These are phyloP conservation scores for Flaveria floridana DNA, from an alignment of 140 eudicot genomes.

Conservation along the genomic window DNA sequence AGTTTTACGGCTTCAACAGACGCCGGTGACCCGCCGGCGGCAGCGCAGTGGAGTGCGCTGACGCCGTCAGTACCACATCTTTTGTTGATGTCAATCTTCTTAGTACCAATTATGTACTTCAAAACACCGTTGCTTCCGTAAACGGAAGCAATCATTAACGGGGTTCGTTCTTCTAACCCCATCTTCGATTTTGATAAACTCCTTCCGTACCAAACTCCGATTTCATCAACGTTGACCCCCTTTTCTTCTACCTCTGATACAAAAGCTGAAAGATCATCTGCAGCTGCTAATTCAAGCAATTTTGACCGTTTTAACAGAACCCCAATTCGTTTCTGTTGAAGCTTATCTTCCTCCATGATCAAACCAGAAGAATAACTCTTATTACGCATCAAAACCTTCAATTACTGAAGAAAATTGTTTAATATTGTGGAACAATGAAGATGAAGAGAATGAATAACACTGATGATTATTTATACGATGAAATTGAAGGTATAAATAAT, in stretches of 20 bases:
- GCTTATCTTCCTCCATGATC: no score
- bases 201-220: constrained; percentile 71
- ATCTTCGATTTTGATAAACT: constrained; percentile 50
- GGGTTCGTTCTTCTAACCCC: constrained; percentile 70
- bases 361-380: no score
- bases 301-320: not conserved
- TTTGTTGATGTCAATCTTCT: constrained; percentile 45
- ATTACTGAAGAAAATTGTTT: no score
- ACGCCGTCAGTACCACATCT: constrained; percentile 59
- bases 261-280: constrained; percentile 54
- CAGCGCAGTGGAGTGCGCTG: constrained; percentile 88
- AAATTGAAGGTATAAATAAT: constrained; percentile 6
- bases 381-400: no score
- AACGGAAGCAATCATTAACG: constrained; percentile 65
- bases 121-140: constrained; percentile 63
- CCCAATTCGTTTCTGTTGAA: not conserved
- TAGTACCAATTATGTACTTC: constrained; percentile 38
- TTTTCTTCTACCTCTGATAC: constrained; percentile 42
- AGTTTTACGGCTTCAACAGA: constrained; percentile 41
- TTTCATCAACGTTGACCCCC: constrained; percentile 39
- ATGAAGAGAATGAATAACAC: constrained; percentile 20
- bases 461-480: constrained; percentile 23
- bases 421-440: no score
- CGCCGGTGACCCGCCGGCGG: constrained; percentile 61
- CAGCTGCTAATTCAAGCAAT: constrained; percentile 75